Evolutionary conservation across 2,329 filamentous ascomycete genomes (phyloP).

Genomic region (Cordyceps cateniannulata): DNA sequence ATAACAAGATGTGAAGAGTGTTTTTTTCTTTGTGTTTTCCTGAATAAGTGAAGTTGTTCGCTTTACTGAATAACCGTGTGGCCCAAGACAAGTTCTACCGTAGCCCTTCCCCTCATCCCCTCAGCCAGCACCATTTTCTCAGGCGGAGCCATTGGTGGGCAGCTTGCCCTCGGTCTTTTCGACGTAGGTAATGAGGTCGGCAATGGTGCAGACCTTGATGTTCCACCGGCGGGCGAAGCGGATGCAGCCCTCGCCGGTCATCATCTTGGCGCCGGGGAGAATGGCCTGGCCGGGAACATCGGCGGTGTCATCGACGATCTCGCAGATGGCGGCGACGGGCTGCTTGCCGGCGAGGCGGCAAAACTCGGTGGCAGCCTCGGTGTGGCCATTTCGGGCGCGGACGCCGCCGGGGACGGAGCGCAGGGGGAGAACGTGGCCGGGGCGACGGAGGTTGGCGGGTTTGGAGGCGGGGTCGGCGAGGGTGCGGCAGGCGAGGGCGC

Average conservation of each 20-base stretch:
- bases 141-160: constrained; percentile 34
- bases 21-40: background rate
- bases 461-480: constrained; percentile 62
- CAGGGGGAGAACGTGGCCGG: constrained; percentile 86
- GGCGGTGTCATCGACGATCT: constrained; percentile 82
- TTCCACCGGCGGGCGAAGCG: constrained; percentile 84
- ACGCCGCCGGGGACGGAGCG: constrained; percentile 75
- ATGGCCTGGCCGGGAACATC: constrained; percentile 62
- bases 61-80: background rate
- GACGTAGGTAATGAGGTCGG: constrained; percentile 74
- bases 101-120: background rate
- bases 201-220: constrained; percentile 91
- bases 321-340: constrained; percentile 77
- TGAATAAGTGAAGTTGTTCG: background rate
- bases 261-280: constrained; percentile 71
- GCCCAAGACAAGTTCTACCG: background rate
- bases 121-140: background rate
- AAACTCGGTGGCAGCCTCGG: constrained; percentile 88
- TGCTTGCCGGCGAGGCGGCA: constrained; percentile 76
- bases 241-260: constrained; percentile 82
- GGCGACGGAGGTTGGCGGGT: constrained; percentile 63
- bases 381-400: constrained; percentile 74
- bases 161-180: constrained; percentile 66
- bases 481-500: constrained; percentile 70
- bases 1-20: background rate